phyloP scores from a whole-genome alignment of 2,329 filamentous ascomycete genomes.

The Cercospora citrullina region DNA sequence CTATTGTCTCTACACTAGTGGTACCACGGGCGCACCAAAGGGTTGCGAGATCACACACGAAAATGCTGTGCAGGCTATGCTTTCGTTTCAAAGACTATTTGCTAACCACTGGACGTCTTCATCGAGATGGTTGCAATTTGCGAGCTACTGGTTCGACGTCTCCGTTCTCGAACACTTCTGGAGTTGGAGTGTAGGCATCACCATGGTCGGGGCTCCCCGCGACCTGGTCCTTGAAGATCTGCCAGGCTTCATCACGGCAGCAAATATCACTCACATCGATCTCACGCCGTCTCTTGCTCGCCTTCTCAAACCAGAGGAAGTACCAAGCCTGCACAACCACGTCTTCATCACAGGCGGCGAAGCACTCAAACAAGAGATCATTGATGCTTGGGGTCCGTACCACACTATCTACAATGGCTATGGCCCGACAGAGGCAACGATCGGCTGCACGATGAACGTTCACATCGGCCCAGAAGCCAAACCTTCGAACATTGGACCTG shows the following conservation, averaged over 20 bases:
- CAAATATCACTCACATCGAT: constrained; percentile 86
- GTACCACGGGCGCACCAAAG: constrained; percentile 83
- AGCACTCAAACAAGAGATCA: constrained; percentile 81
- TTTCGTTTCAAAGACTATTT: constrained; percentile 81
- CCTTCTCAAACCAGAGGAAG: constrained; percentile 74
- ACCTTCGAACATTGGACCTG: constrained; percentile 81
- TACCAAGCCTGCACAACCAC: constrained; percentile 74
- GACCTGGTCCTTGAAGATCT: constrained; percentile 86
- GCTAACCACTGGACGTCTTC: constrained; percentile 67
- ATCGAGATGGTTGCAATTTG: constrained; percentile 89
- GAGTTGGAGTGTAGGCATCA: constrained; percentile 90
- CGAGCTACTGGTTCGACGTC: constrained; percentile 92
- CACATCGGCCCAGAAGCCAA: constrained; percentile 75
- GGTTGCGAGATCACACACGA: constrained; percentile 86
- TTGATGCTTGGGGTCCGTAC: constrained; percentile 79
- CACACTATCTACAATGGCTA: constrained; percentile 87
- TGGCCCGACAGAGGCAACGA: constrained; percentile 89
- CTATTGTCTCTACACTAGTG: constrained; percentile 85
- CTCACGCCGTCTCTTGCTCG: constrained; percentile 84
- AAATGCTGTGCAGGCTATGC: constrained; percentile 85
- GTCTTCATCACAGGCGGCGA: constrained; percentile 95
- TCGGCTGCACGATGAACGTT: constrained; percentile 88
- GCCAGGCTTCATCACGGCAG: constrained; percentile 65
- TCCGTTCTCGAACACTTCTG: constrained; percentile 92
- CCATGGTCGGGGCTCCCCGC: constrained; percentile 75